phyloP scores from a whole-genome alignment of 2,329 filamentous ascomycete genomes.

The Byssochlamys sp. region DNA sequence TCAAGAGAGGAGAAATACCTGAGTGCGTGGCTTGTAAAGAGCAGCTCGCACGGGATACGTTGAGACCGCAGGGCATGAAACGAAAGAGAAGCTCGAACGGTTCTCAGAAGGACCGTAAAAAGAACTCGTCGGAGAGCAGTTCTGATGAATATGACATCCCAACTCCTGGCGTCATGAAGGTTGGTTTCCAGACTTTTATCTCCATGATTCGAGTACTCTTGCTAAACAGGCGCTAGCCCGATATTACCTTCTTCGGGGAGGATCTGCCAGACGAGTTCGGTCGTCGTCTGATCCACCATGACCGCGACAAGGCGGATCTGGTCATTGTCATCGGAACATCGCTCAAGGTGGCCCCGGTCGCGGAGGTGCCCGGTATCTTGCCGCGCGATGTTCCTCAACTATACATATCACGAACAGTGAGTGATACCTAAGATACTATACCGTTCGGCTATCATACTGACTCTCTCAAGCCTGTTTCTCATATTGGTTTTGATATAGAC shows the following conservation, averaged over 20 bases:
- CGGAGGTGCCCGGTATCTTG: slow-evolving; percentile 74
- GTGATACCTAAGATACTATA: slow-evolving; percentile 13
- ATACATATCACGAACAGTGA: slow-evolving; percentile 69
- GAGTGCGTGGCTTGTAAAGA: slow-evolving; percentile 63
- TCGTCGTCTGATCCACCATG: slow-evolving; percentile 66
- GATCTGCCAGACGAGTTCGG: slow-evolving; percentile 76
- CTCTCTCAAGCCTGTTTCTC: slow-evolving; percentile 54
- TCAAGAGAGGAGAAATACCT: slow-evolving; percentile 66
- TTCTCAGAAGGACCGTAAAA: slow-evolving; percentile 43
- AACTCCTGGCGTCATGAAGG: slow-evolving; percentile 70
- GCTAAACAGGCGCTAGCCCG: slow-evolving; percentile 45
- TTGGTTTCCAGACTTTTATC: slow-evolving; percentile 9
- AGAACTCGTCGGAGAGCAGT: slow-evolving; percentile 45
- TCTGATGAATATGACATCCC: slow-evolving; percentile 56
- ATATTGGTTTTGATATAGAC: slow-evolving; percentile 94
- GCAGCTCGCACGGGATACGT: slow-evolving; percentile 34
- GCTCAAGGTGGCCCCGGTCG: slow-evolving; percentile 89
- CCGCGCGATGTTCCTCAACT: slow-evolving; percentile 77
- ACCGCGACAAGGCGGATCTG: slow-evolving; percentile 71
- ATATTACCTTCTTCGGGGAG: slow-evolving; percentile 97
- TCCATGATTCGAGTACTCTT: slow-evolving; percentile 11
- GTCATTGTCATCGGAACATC: slow-evolving; percentile 94
- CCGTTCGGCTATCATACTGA: slow-evolving; percentile 5
- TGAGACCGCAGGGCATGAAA: slow-evolving; percentile 41
- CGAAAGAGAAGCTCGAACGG: slow-evolving; percentile 45